phyloP scores from a whole-genome alignment of 1,284 basidiomycete species.

The Ustilago vetiveriae region DNA sequence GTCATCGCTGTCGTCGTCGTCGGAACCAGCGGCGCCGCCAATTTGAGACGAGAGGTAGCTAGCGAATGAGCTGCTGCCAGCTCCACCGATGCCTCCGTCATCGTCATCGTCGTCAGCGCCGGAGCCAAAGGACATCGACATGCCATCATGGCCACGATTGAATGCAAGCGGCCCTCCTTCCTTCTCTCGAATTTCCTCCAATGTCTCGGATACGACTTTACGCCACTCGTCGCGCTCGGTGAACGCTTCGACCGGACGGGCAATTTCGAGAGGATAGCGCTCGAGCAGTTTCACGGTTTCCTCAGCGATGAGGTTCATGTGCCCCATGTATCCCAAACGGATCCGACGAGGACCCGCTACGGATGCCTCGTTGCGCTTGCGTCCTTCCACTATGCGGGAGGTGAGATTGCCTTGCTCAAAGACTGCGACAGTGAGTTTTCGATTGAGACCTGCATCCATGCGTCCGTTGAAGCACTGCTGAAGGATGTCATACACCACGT shows the following conservation, averaged over 20 bases:
- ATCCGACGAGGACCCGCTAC: conserved; percentile 56
- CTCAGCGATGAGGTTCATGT: conserved; percentile 90
- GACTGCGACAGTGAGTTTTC: conserved; percentile 59
- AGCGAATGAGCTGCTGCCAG: conserved; percentile 58
- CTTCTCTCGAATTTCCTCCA: conserved; percentile 61
- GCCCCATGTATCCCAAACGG: conserved; percentile 87
- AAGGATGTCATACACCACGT: conserved; percentile 93
- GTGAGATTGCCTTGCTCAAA: conserved; percentile 61
- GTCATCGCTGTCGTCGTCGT: conserved; percentile 63
- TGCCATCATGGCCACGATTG: conserved; percentile 52
- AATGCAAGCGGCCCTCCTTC: conserved; percentile 64
- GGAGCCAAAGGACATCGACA: conserved; percentile 51
- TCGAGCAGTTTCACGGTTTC: conserved; percentile 85
- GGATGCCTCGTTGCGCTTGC: conserved; percentile 58
- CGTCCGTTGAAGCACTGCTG: conserved; percentile 94
- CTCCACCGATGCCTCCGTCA: conserved; percentile 34
- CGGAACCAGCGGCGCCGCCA: conserved; percentile 46
- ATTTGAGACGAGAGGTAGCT: conserved; percentile 66
- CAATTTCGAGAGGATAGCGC: conserved; percentile 75
- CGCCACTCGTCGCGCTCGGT: conserved; percentile 63
- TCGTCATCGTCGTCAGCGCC: conserved; percentile 40
- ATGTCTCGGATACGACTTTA: conserved; percentile 58
- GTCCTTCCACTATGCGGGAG: conserved; percentile 60
- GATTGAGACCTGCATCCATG: conserved; percentile 69
- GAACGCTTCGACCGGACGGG: conserved; percentile 27